Evolutionary conservation across 2,329 filamentous ascomycete genomes (phyloP), one percentile per base, ranked within the genome.

Genomic region (Cadophora gregata): DNA sequence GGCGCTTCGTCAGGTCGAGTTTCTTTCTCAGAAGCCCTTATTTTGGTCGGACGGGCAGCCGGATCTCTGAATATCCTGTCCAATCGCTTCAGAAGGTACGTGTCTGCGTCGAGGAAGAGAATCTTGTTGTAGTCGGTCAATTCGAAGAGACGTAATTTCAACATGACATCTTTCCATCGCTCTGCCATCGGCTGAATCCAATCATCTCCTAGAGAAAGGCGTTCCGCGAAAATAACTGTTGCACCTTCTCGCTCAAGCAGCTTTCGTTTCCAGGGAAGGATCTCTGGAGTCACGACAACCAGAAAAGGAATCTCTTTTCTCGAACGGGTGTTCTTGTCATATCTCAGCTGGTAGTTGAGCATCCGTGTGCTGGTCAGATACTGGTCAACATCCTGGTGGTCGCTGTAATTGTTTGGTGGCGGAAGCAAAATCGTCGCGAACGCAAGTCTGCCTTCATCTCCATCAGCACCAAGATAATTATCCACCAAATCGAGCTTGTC

Each of bases 41-140:
- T 65, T 10, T 59, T 61, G 10, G 29, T 36, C 8, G 36, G 61
- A 55, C 55, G 36, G 5, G 69, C 58, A 0, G 50, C 67, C 3
- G 62, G 62, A 24, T 79, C 77, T 9, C 73, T 67, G 66, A 81
- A 80, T 21, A 80, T 76, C 7, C 67, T 69, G 55, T 79, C 77
- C 31, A 80, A 66, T 1, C 68, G 74, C 10, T 69, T 66, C 6
- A 71, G 73, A 16, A 80, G 67, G 10, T 77, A 61, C 12, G 73
- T 77, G 62, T 81, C 79, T 25, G 75, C 73, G 61, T 81, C 78
- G 33, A 80, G 66, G 67, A 78, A 79, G 9, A 79, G 72, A n/a
- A 80, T 68, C 16, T 74, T 74, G 19, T 76, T 72, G 69, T 75
- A 80, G 31, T 78, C 64, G 19, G 71, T 76, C 67, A 77, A 70